Conservation (phyloP, 306 rosid genomes). For the Quercus alba region DNA sequence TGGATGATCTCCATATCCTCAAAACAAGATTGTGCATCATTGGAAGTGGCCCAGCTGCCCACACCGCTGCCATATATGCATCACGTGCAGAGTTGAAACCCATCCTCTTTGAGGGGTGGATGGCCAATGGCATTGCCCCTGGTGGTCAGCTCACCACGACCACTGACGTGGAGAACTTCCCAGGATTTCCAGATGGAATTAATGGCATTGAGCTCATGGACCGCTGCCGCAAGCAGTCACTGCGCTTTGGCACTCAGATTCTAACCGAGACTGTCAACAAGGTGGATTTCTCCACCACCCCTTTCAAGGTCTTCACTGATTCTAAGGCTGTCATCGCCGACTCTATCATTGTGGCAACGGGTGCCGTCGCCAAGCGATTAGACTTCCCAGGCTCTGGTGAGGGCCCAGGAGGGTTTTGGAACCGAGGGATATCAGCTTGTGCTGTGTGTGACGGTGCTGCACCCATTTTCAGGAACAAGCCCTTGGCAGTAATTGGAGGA, state of each 20-base stretch:
- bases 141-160: conserved; percentile 91
- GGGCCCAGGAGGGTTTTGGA: conserved; percentile 67
- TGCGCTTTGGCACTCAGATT: conserved; percentile 72
- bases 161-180: conserved; percentile 89
- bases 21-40: too few relatives aligned
- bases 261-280: conserved; percentile 66
- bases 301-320: conserved; percentile 63
- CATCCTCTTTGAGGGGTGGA: conserved; percentile 80
- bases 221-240: conserved; percentile 55
- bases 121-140: conserved; percentile 83
- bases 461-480: conserved; percentile 68
- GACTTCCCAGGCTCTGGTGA: conserved; percentile 58
- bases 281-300: conserved; percentile 63
- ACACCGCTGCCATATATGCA: background rate
- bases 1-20: too few relatives aligned
- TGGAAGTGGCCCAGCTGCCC: too few relatives aligned
- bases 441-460: conserved; percentile 87
- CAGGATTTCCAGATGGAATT: conserved; percentile 74
- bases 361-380: conserved; percentile 75
- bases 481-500: conserved; percentile 76
- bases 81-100: conserved; percentile 87
- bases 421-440: conserved; percentile 76
- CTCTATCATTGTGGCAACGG: conserved; percentile 66
- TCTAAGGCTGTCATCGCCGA: conserved; percentile 44
- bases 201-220: conserved; percentile 76